A percentile compares a stretch with the other conserved stretches of the same genome.
These are phyloP conservation scores for Cenchrus purpureus DNA, from an alignment of 176 grass and related monocot genomes.

Conservation along the genomic window DNA sequence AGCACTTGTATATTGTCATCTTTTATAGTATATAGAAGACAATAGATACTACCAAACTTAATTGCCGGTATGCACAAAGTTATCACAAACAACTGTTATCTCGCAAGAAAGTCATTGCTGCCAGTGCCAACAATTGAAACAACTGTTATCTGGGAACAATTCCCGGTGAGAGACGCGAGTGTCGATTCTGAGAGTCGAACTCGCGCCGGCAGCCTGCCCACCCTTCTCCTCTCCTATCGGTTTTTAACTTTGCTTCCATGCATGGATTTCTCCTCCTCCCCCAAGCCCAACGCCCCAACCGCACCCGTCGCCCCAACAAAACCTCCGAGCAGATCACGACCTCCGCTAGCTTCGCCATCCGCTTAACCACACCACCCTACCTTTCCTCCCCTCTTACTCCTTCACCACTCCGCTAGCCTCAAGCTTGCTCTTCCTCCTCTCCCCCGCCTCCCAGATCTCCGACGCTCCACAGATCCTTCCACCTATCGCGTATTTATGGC, in stretches of 20 bases:
- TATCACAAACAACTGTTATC: too few relatives aligned
- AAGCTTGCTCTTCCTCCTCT: constrained; percentile 20
- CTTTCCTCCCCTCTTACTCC: constrained; percentile 61
- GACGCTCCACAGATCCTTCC: constrained; percentile 30
- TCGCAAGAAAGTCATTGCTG: too few relatives aligned
- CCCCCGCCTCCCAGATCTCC: constrained; percentile 27
- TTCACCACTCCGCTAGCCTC: constrained; percentile 41
- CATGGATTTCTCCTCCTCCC: constrained; percentile 62
- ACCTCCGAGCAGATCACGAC: constrained; percentile 52
- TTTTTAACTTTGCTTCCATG: constrained; percentile 61
- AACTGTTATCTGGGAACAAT: too few relatives aligned
- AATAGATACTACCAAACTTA: too few relatives aligned
- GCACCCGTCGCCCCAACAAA: constrained; percentile 58
- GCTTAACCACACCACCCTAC: constrained; percentile 53
- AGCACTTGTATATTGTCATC: too few relatives aligned
- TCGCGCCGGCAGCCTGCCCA: too few relatives aligned
- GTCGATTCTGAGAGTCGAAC: too few relatives aligned
- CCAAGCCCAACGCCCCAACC: constrained; percentile 18
- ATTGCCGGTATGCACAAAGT: too few relatives aligned
- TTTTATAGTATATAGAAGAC: too few relatives aligned
- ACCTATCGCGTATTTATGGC: constrained; percentile 4
- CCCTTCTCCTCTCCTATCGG: constrained; percentile 26
- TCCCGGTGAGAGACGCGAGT: too few relatives aligned
- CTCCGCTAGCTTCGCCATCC: constrained; percentile 46
- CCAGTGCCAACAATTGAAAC: too few relatives aligned